Conservation (phyloP, 2,329 filamentous ascomycete genomes). For the Cylindrodendrum hubeiense region DNA sequence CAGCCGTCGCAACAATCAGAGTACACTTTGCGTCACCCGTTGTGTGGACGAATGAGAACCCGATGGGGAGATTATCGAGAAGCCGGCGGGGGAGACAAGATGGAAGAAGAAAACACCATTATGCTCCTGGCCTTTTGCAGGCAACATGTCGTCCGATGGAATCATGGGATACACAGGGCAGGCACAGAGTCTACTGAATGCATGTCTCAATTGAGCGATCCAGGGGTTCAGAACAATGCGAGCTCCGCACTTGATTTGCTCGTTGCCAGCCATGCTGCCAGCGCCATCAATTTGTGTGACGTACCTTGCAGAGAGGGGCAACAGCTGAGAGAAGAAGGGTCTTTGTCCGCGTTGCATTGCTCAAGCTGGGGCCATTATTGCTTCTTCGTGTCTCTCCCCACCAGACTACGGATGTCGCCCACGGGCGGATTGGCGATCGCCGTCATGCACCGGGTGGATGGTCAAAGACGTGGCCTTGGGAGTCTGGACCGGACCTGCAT, state of each 20-base stretch:
- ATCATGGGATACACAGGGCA: not conserved
- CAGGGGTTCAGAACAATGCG: not conserved
- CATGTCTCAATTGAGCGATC: not conserved
- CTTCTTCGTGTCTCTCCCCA: not conserved
- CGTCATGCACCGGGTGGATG: not conserved
- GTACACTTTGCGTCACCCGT: too few species aligned
- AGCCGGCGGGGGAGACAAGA: not conserved
- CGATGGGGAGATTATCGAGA: not conserved
- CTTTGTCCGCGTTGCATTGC: not conserved
- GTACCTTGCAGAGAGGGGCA: not conserved
- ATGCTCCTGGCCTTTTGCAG: constrained; percentile 9
- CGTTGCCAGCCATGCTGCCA: not conserved
- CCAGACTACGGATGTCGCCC: not conserved
- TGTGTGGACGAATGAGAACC: too few species aligned
- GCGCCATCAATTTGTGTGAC: not conserved
- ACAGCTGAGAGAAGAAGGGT: not conserved
- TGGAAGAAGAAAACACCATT: constrained; percentile 1
- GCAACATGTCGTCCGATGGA: not conserved
- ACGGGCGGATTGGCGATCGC: not conserved
- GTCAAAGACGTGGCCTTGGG: not conserved
- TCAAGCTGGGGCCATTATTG: not conserved
- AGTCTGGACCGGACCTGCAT: not conserved
- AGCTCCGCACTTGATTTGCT: not conserved
- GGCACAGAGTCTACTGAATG: not conserved
- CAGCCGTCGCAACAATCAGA: too few species aligned